Evolutionary conservation across 129 eudicot species (phyloP).

Genomic region (Gnaphalium uliginosum): DNA sequence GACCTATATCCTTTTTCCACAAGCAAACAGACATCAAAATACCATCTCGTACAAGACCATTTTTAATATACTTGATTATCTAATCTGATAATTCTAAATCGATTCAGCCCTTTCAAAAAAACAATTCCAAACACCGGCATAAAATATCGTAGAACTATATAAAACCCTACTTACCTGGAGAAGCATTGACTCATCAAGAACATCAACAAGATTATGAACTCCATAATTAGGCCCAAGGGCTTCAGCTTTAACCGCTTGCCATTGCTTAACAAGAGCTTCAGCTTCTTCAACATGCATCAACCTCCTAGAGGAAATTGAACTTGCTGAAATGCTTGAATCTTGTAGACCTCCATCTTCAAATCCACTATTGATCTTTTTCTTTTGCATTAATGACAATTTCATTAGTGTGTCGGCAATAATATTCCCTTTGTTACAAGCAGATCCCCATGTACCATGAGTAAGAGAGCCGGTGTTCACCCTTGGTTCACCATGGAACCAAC

Average conservation of each 20-base stretch:
- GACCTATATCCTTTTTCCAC: no score
- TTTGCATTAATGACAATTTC: constrained; percentile 43
- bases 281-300: constrained; percentile 85
- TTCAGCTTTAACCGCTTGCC: constrained; percentile 88
- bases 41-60: neutral
- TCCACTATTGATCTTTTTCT: constrained; percentile 31
- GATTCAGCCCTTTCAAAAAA: neutral
- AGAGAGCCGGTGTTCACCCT: constrained; percentile 42
- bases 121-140: neutral
- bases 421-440: constrained; percentile 39
- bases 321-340: constrained; percentile 38
- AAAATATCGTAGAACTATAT: neutral
- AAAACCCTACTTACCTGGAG: constrained; percentile 55
- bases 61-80: neutral
- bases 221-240: constrained; percentile 87
- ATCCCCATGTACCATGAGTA: constrained; percentile 41
- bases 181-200: constrained; percentile 92
- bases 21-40: neutral
- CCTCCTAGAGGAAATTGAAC: constrained; percentile 45
- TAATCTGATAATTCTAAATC: neutral
- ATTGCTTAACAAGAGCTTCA: constrained; percentile 85
- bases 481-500: constrained; percentile 36
- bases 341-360: constrained; percentile 38
- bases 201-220: constrained; percentile 58
- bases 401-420: constrained; percentile 39